Percentiles rank a stretch among this genome's conserved stretches.
These are phyloP conservation scores for Echium plantagineum DNA, from an alignment of 257 asterid genomes.

Conservation along the genomic window DNA sequence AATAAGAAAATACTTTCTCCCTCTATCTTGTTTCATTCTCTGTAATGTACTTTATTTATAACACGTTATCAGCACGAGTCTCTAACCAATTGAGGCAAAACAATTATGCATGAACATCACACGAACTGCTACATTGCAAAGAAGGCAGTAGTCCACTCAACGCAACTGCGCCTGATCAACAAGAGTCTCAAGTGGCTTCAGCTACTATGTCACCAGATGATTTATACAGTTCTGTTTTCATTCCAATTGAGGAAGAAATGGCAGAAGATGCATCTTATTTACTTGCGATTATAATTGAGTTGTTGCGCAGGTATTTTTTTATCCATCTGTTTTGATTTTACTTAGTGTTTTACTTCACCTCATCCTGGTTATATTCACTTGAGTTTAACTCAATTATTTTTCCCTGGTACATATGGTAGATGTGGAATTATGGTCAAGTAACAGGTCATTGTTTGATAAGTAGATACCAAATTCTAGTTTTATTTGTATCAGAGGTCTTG, in stretches of 20 bases:
- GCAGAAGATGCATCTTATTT: constrained; percentile 80
- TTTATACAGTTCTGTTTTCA: constrained; percentile 54
- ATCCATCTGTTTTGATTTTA: not conserved
- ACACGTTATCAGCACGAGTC: too few relatives aligned
- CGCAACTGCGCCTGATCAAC: constrained; percentile 37
- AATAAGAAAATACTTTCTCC: too few relatives aligned
- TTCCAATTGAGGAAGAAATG: constrained; percentile 82
- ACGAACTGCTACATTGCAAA: constrained; percentile 63
- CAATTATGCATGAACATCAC: constrained; percentile 53
- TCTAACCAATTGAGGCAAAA: too few relatives aligned
- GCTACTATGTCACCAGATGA: constrained; percentile 66
- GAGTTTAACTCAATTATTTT: not conserved
- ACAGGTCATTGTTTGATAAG: not conserved
- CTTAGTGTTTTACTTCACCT: not conserved
- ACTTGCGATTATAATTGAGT: constrained; percentile 66
- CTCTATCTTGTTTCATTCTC: too few relatives aligned
- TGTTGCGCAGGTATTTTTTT: constrained; percentile 65
- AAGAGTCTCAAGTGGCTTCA: constrained; percentile 47
- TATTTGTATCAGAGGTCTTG: not conserved
- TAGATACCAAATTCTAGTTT: not conserved
- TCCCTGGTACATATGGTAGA: not conserved
- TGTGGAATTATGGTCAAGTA: not conserved
- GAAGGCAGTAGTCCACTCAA: constrained; percentile 44
- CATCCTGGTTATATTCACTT: not conserved
- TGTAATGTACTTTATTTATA: too few relatives aligned